Conservation (phyloP, 2,329 filamentous ascomycete genomes). For the Epicoccum sorghinum region DNA sequence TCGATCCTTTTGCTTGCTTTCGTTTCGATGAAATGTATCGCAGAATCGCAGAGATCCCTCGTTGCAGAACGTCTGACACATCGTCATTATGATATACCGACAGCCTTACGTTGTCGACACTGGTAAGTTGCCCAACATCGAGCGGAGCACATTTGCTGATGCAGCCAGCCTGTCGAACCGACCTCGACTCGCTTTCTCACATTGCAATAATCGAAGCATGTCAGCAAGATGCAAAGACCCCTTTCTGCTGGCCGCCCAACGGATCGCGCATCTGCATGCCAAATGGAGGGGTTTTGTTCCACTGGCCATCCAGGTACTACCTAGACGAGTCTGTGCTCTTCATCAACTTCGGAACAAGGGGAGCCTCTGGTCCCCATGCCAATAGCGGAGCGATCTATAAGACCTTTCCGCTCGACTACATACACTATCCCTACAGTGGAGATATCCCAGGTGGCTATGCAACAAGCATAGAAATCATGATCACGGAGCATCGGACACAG, state of each 20-base stretch:
- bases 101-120: neutral
- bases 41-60: too few species aligned
- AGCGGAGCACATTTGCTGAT: neutral
- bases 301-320: slow-evolving; percentile 23
- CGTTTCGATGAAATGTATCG: too few species aligned
- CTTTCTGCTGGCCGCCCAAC: slow-evolving; percentile 28
- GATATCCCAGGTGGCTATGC: too few species aligned
- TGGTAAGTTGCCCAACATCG: neutral
- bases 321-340: slow-evolving; percentile 10
- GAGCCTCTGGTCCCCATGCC: neutral
- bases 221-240: slow-evolving; percentile 18
- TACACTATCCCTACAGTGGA: too few species aligned
- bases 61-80: too few species aligned
- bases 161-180: slow-evolving; percentile 1
- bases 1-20: too few species aligned
- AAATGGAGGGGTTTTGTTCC: slow-evolving; percentile 4
- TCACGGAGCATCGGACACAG: too few species aligned
- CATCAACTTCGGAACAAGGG: slow-evolving; percentile 8
- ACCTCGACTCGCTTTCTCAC: neutral
- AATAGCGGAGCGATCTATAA: neutral
- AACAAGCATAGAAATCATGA: too few species aligned
- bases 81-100: slow-evolving; percentile 8
- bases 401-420: neutral
- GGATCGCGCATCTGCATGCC: slow-evolving; percentile 23
- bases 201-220: slow-evolving; percentile 14